Evolutionary conservation across 2,329 filamentous ascomycete species (phyloP), one percentile per base, ranked within the genome.

Genomic region (Leptodontidium sp.): DNA sequence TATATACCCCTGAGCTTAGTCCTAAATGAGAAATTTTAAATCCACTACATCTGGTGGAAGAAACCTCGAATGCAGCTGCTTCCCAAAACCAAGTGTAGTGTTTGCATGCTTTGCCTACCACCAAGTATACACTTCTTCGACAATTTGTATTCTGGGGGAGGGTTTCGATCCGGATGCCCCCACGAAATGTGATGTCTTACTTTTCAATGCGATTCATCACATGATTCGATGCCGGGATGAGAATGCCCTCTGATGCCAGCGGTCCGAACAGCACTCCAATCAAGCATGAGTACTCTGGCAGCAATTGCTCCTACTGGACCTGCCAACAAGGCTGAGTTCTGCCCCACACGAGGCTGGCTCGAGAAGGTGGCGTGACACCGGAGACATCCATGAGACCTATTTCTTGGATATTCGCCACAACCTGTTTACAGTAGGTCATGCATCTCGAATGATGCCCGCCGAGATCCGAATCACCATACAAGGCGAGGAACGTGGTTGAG

Each of bases 351-450:
- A 65, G 64, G 64, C 57, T 66, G 55, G 55, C 17, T 11, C 32
- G 35, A 61, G n/a, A 61, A 61, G 26, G 64, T 68, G 67, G 67
- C 63, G 17, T 68, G 67, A 68, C 45, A n/a, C 29, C n/a, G 62
- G 24, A 32, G 14, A 32, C 14, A 58, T 43, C 26, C 57, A 49
- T 57, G 47, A 53, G 21, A 21, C 21, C 21, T 21, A 21, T 14
- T 24, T 40, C 17, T 12, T 24, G 32, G 17, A 40, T 58, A 29
- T 40, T 58, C 55, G 55, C 35, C 55, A 24, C 35, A 58, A 24
- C n/a, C 55, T 58, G 55, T 24, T 58, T 58, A 15, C 32, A 40
- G 55, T 58, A 38, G 4, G 26, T 38, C 9, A 21, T 17, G 45
- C 6, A 47, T 12, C 32, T 40, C 35, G 52, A 55, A 35, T 59